Conservation (phyloP, 768 basidiomycete genomes). For the Dictyophora rubrovolvata region DNA sequence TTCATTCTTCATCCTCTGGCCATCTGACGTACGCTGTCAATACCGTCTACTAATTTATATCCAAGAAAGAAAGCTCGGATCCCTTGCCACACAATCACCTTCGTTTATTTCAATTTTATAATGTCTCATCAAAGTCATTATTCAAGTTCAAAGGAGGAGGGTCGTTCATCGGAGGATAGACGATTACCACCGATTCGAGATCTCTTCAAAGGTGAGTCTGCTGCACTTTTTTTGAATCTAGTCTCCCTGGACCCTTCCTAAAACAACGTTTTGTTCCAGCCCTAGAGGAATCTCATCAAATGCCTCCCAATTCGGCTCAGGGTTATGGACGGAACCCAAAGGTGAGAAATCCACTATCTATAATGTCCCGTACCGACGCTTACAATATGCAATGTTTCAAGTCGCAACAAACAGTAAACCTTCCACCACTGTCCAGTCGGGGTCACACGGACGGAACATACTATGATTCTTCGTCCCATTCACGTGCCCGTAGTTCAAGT, state of each 20-base stretch:
- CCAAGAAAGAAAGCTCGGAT: background rate
- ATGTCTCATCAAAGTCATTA: background rate
- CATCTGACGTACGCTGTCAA: background rate
- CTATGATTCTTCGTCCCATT: background rate
- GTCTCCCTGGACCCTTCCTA: background rate
- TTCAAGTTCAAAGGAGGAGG: background rate
- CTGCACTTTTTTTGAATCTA: too few species aligned
- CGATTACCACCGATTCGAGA: background rate
- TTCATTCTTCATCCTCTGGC: background rate
- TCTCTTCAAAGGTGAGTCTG: background rate
- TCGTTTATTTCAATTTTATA: background rate
- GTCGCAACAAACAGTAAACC: background rate
- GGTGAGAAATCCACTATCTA: background rate
- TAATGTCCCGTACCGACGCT: background rate
- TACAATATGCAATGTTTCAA: background rate
- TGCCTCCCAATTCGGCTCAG: background rate
- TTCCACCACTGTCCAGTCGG: background rate
- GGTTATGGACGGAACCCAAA: background rate
- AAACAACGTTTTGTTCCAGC: background rate
- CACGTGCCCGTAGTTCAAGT: background rate
- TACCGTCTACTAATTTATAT: background rate
- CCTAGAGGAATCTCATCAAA: background rate
- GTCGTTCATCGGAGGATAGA: background rate
- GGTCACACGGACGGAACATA: background rate
- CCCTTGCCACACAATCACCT: background rate